Conservation (phyloP, 352 stramenopile species). For the Pythium diclinum region DNA sequence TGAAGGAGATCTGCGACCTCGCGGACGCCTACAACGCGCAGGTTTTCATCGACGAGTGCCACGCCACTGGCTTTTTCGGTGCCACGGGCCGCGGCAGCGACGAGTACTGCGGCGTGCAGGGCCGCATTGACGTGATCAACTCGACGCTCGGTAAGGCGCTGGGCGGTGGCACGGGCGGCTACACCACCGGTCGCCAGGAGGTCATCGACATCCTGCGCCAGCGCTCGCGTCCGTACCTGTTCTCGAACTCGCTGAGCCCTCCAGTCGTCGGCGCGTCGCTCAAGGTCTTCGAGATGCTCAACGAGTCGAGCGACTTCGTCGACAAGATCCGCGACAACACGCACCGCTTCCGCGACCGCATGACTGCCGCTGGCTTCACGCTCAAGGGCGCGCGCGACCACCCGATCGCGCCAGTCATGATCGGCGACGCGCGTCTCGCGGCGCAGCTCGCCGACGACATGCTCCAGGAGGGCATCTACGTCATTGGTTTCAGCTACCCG, state of each 20-base stretch:
- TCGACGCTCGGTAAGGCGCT: constrained; percentile 94
- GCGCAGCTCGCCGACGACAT: constrained; percentile 89
- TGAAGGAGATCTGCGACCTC: constrained; percentile 88
- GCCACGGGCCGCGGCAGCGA: constrained; percentile 89
- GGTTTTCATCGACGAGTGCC: constrained; percentile 93
- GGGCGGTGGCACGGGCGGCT: constrained; percentile 90
- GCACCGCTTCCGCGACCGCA: constrained; percentile 89
- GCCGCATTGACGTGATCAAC: constrained; percentile 93
- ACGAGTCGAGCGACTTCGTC: constrained; percentile 75
- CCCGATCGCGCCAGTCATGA: constrained; percentile 91
- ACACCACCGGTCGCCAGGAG: constrained; percentile 88
- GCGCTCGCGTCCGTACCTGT: constrained; percentile 90
- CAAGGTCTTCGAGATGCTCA: constrained; percentile 93
- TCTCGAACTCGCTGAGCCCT: constrained; percentile 92
- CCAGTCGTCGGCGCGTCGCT: constrained; percentile 92
- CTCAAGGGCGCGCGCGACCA: constrained; percentile 86
- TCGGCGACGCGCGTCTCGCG: constrained; percentile 89
- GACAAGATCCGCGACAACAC: constrained; percentile 89
- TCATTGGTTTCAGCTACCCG: constrained; percentile 94
- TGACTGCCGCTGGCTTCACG: constrained; percentile 89
- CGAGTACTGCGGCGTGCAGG: constrained; percentile 89
- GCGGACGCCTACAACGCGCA: constrained; percentile 92
- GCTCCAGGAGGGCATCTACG: constrained; percentile 92
- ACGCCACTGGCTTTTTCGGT: constrained; percentile 93
- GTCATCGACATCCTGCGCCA: constrained; percentile 92